phyloP scores from a whole-genome alignment of 306 rosid species.

The Rosa multiflora region DNA sequence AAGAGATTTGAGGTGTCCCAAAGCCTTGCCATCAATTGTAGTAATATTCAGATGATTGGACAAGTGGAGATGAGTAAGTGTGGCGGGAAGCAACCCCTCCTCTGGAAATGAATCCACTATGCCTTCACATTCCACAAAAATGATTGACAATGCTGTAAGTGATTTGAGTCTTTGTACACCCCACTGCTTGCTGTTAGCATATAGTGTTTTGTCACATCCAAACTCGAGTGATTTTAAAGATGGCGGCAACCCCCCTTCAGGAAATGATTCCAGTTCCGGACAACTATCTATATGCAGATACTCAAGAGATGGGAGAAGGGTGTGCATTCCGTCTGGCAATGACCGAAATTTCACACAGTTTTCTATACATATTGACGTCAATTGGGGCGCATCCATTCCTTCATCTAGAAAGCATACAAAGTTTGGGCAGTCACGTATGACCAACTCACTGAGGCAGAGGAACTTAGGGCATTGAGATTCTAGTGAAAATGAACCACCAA shows the following conservation, averaged over 20 bases:
- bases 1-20: not conserved
- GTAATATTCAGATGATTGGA: not conserved
- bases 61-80: not conserved
- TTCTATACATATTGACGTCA: not conserved
- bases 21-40: not conserved
- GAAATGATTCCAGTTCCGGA: slow-evolving; percentile 13
- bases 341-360: not conserved
- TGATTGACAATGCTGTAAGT: not conserved
- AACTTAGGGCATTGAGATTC: too few species aligned
- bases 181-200: not conserved
- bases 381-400: not conserved
- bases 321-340: not conserved
- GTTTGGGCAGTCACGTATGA: not conserved
- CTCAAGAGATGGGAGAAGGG: not conserved
- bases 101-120: slow-evolving; percentile 11
- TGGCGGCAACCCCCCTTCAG: not conserved
- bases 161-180: not conserved
- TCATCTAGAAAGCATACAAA: not conserved
- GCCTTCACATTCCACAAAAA: not conserved
- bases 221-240: too few species aligned
- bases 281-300: not conserved
- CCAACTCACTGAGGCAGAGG: too few species aligned
- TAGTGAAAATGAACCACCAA: too few species aligned
- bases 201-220: too few species aligned
- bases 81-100: slow-evolving; percentile 8